These are phyloP conservation scores for Castanospermum australe DNA, from an alignment of 306 rosid species.

Conservation along the genomic window DNA sequence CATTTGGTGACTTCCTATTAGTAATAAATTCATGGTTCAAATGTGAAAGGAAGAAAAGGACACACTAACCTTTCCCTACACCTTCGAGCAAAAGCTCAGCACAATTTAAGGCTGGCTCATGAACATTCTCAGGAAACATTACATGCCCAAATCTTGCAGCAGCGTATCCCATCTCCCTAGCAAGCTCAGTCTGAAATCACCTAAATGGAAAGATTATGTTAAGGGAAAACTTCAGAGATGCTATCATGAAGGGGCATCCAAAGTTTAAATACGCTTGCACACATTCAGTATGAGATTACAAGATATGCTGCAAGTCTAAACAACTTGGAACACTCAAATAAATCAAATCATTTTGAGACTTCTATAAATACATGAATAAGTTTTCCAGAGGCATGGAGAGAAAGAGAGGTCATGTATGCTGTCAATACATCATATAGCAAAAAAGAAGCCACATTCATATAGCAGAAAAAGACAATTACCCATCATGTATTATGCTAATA, in stretches of 20 bases:
- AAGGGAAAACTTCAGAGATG: slow-evolving; percentile 51
- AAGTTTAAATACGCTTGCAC: slow-evolving; percentile 14
- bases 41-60: slow-evolving; percentile 2
- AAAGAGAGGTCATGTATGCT: not conserved
- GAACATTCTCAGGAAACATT: slow-evolving; percentile 96
- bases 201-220: slow-evolving; percentile 53
- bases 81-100: slow-evolving; percentile 96
- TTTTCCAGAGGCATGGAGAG: not conserved
- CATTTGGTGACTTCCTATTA: not conserved
- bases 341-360: not conserved
- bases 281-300: slow-evolving; percentile 3
- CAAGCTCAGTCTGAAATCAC: slow-evolving; percentile 98
- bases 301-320: not conserved
- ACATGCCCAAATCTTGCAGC: slow-evolving; percentile 97
- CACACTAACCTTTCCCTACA: slow-evolving; percentile 72
- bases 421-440: too few species aligned
- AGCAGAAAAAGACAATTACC: not conserved
- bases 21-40: not conserved
- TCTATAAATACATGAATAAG: not conserved
- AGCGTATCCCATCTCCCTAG: slow-evolving; percentile 89
- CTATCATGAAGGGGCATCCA: slow-evolving; percentile 9
- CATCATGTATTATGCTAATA: not conserved
- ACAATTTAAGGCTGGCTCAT: slow-evolving; percentile 86
- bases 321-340: not conserved
- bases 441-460: not conserved